Evolutionary conservation across 2,329 filamentous ascomycete species (phyloP).

Genomic region (Fusarium goolgardi): DNA sequence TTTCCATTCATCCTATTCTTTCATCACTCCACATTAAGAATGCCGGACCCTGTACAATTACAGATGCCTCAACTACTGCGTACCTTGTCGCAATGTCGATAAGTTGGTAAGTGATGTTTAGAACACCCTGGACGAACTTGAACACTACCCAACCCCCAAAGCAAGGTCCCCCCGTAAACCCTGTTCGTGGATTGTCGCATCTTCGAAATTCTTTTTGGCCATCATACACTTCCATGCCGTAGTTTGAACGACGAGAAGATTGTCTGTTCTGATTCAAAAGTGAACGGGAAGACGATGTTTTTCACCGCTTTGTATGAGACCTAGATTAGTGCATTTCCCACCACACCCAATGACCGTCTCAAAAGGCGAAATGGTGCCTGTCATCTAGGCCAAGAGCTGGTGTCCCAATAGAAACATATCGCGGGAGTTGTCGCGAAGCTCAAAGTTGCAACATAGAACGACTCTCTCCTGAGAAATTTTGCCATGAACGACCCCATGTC

Average conservation of each 20-base stretch:
- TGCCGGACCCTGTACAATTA: neutral
- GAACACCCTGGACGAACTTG: conserved; percentile 28
- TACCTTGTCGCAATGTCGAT: neutral
- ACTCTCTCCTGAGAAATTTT: conserved; percentile 8
- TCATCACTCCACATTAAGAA: neutral
- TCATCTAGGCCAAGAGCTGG: neutral
- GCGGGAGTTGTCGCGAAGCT: conserved; percentile 11
- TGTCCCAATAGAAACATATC: conserved; percentile 28
- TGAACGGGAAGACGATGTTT: conserved; percentile 12
- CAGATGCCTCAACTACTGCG: neutral
- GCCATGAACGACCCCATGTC: conserved; percentile 22
- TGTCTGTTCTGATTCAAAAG: neutral
- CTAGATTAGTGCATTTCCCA: conserved; percentile 24
- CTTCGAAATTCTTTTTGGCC: conserved; percentile 10
- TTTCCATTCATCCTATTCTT: neutral
- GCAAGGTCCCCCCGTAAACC: conserved; percentile 7
- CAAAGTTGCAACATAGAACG: conserved; percentile 22
- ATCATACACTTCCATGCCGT: neutral
- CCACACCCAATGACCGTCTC: conserved; percentile 31
- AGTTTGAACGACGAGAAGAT: neutral
- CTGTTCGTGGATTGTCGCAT: conserved; percentile 1
- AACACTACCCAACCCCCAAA: conserved; percentile 7
- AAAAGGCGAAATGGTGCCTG: conserved; percentile 6
- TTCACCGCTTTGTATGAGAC: conserved; percentile 29
- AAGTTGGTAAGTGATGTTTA: conserved; percentile 16